Conservation (phyloP, 495 filamentous ascomycete species). For the Lophiotrema nucula region DNA sequence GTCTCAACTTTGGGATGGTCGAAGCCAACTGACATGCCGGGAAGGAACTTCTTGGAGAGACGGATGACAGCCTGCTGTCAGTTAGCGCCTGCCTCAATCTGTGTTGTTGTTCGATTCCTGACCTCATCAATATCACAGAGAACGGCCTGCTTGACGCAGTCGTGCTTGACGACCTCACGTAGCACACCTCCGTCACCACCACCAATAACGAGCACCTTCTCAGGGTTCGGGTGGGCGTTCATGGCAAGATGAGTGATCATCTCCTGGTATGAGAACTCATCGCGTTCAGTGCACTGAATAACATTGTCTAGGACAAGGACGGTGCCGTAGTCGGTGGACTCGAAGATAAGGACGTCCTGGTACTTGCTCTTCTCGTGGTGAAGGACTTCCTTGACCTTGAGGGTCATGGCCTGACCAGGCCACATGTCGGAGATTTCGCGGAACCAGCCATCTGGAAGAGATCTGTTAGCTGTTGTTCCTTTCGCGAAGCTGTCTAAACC, state of each 20-base stretch:
- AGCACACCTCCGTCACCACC: constrained; percentile 96
- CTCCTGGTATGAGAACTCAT: constrained; percentile 99
- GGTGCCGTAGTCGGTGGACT: constrained; percentile 93
- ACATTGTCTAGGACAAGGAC: constrained; percentile 99
- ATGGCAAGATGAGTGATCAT: constrained; percentile 99
- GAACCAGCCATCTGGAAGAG: constrained; percentile 91
- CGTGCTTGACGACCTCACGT: constrained; percentile 97
- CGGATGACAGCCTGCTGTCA: constrained; percentile 80
- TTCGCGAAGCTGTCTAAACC: too few species aligned
- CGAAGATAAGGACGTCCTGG: constrained; percentile 97
- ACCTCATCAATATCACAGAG: constrained; percentile 99
- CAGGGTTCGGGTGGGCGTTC: constrained; percentile 96
- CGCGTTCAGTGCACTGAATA: constrained; percentile 96
- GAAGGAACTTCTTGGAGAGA: constrained; percentile 96
- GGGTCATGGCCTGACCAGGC: constrained; percentile 98
- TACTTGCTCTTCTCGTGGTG: constrained; percentile 99
- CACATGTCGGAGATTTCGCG: constrained; percentile 96
- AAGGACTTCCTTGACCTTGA: constrained; percentile 94
- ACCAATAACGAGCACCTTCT: constrained; percentile 97
- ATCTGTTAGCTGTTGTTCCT: neutral
- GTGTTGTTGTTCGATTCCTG: too few species aligned
- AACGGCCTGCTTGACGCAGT: constrained; percentile 80
- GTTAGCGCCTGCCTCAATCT: too few species aligned
- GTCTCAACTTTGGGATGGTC: constrained; percentile 87
- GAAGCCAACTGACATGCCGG: constrained; percentile 89